Evolutionary conservation across 768 basidiomycete genomes (phyloP), one percentile per base, ranked within the genome.

Genomic region (Crepidotus variabilis): DNA sequence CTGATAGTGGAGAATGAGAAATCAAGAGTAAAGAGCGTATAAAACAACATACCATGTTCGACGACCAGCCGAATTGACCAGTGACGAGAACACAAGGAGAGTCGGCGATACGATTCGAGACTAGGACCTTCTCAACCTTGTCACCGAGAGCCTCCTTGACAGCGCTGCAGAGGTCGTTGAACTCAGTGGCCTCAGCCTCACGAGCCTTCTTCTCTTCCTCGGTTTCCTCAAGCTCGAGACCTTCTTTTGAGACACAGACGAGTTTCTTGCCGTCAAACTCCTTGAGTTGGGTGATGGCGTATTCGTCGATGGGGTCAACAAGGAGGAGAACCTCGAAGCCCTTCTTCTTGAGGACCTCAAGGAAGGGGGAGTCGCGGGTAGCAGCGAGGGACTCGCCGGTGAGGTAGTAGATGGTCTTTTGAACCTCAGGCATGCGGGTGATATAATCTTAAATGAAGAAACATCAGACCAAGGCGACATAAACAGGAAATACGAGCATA

Each of bases 101-200:
- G 75, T 96, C 94, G 65, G 85, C 82, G 78, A 99, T 96, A 75
- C 96, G 93, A 85, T 96, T 98, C 47, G 96, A 98, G 63, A 98
- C 80, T 60, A 96, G 84, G 21, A 99, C 96, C 83, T 99, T 99
- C 84, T 99, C 97, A 61, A 99, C 95, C 83, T 95, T 96, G 76
- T 98, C 96, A 57, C 96, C 95, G 58, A 99, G 94, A 56, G 91
- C 92, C 66, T 99, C 96, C 85, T 98, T 99, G 80, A 98, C 92
- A 60, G 89, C 86, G 59, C 89, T 81, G 85, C 93, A 95, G 57
- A 99, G 84, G 59, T 94, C 93, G 67, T 83, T 81, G 78, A 83
- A 98, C 63, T 87, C 86, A 57, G 86, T 77, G 22, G 80, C 84
- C 75, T 96, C 93, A 60, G 86, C 83, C 80, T 98, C 96, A 50